phyloP scores from a whole-genome alignment of 805 yeast species.

The Lachancea nothofagi region DNA sequence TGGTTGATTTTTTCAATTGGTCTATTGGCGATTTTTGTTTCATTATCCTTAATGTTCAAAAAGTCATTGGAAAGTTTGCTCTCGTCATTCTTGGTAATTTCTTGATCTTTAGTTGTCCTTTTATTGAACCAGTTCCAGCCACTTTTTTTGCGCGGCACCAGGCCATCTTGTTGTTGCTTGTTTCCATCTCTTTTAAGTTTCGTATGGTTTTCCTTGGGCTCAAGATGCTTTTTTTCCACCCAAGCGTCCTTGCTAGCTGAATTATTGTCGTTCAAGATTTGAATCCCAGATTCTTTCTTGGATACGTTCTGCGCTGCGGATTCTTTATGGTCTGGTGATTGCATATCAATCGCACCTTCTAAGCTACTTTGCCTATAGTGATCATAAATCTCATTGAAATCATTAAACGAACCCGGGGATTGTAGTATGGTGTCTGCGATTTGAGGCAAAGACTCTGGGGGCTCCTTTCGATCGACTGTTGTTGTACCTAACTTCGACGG shows the following conservation, averaged over 20 bases:
- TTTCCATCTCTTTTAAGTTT: background rate
- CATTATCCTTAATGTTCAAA: constrained; percentile 2
- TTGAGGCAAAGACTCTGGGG: background rate
- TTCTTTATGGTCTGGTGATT: background rate
- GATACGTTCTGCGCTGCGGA: too few species aligned
- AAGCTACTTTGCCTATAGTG: constrained; percentile 26
- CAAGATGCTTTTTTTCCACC: too few species aligned
- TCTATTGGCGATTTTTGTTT: constrained; percentile 1
- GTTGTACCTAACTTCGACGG: background rate
- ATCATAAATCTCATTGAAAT: constrained; percentile 26
- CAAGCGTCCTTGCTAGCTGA: too few species aligned
- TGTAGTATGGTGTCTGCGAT: background rate
- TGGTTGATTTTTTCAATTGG: constrained; percentile 9
- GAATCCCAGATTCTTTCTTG: too few species aligned
- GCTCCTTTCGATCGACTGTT: background rate
- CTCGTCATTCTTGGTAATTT: background rate
- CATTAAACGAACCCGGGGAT: constrained; percentile 15
- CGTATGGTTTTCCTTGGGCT: background rate
- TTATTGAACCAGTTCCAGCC: constrained; percentile 20
- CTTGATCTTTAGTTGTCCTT: constrained; percentile 5
- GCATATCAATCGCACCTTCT: constrained; percentile 8
- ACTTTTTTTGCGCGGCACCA: constrained; percentile 13
- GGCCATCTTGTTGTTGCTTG: background rate
- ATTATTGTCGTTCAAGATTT: too few species aligned
- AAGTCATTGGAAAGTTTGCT: constrained; percentile 4